Evolutionary conservation across 768 basidiomycete species (phyloP).

Genomic region (Suillus spraguei): DNA sequence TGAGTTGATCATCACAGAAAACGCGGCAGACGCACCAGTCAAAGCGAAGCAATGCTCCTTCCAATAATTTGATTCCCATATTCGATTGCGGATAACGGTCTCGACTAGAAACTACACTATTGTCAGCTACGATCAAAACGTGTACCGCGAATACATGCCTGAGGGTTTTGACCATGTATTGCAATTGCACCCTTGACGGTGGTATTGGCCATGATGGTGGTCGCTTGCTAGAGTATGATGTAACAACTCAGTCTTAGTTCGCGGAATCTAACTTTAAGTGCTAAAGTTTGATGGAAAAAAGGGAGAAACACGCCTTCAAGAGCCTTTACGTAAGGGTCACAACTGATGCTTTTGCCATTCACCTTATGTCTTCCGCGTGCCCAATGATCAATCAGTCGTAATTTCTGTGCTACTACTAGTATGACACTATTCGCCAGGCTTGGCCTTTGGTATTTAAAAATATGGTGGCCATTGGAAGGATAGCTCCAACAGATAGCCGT

Average conservation of each 20-base stretch:
- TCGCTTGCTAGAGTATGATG: not conserved
- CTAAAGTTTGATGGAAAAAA: not conserved
- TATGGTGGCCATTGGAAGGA: not conserved
- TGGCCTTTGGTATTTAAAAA: not conserved
- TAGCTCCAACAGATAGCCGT: not conserved
- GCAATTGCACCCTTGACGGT: slow-evolving; percentile 84
- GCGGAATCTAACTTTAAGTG: not conserved
- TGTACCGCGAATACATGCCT: slow-evolving; percentile 52
- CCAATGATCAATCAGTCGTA: not conserved
- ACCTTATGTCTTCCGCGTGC: slow-evolving; percentile 1
- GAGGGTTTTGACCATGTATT: slow-evolving; percentile 97
- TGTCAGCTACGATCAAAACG: slow-evolving; percentile 17
- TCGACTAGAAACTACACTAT: slow-evolving; percentile 82
- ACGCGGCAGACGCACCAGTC: slow-evolving; percentile 59
- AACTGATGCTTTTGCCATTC: not conserved
- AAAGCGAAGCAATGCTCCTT: slow-evolving; percentile 99
- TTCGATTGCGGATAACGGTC: slow-evolving; percentile 93
- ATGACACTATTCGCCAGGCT: not conserved
- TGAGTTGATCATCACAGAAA: slow-evolving; percentile 9
- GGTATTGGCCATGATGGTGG: slow-evolving; percentile 81
- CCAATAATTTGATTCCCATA: slow-evolving; percentile 95
- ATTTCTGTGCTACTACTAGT: not conserved
- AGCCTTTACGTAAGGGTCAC: not conserved
- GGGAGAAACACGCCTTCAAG: not conserved
- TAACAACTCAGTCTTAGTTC: not conserved